Evolutionary conservation across 2,329 filamentous ascomycete species (phyloP).

Genomic region (Colletotrichum sp.): DNA sequence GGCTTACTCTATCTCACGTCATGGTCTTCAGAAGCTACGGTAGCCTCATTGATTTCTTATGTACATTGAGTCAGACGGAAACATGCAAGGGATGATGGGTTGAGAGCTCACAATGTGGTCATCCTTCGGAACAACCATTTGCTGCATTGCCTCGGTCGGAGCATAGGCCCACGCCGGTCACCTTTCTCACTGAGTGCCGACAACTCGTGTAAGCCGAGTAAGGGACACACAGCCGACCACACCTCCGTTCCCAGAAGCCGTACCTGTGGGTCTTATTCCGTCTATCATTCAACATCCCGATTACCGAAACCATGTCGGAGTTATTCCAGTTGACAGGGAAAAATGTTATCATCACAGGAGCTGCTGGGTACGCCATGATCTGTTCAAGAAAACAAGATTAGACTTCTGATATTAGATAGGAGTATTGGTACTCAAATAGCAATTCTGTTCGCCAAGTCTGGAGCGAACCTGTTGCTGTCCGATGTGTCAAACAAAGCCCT

Average conservation of each 20-base stretch:
- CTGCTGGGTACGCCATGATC: constrained; percentile 62
- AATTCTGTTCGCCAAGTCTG: constrained; percentile 75
- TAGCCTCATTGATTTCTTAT: too few species aligned
- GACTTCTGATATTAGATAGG: neutral
- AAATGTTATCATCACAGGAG: constrained; percentile 66
- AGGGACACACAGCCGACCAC: neutral
- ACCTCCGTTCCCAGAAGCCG: too few species aligned
- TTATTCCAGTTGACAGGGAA: constrained; percentile 27
- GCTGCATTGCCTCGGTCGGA: neutral
- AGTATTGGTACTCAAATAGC: constrained; percentile 77
- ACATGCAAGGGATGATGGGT: neutral
- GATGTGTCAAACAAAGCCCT: constrained; percentile 72
- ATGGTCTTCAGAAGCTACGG: neutral
- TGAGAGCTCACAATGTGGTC: neutral
- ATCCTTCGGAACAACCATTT: neutral
- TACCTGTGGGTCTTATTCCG: neutral
- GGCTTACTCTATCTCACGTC: neutral
- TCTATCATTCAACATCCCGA: neutral
- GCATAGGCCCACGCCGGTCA: neutral
- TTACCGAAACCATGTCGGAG: neutral
- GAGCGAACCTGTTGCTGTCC: constrained; percentile 72
- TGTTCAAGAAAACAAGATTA: neutral
- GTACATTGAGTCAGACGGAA: neutral
- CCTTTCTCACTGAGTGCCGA: neutral
- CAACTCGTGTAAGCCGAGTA: neutral